A percentile compares a stretch with the other conserved stretches of the same genome.
Evolutionary conservation across 345 rosid genomes (phyloP).

Genomic region (Eucalyptus sideroxylon): DNA sequence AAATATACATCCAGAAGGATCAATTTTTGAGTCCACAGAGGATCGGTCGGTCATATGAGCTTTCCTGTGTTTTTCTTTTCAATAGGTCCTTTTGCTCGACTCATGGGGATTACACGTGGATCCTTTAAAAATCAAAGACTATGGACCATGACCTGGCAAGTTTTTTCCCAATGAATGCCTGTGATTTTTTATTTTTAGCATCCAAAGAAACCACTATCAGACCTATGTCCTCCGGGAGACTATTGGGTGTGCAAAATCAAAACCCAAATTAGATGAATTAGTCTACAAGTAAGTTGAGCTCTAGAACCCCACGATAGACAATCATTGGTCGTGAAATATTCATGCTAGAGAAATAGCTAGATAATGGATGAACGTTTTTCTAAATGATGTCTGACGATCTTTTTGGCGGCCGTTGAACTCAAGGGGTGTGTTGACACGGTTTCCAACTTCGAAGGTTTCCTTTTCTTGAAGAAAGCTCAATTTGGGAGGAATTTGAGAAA

Average conservation of each 20-base stretch:
- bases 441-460: background rate
- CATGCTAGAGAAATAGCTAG: background rate
- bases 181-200: background rate
- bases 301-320: background rate
- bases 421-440: background rate
- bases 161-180: background rate
- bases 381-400: background rate
- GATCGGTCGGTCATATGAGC: background rate
- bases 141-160: background rate
- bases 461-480: background rate
- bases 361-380: background rate
- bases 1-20: background rate
- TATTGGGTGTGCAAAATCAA: background rate
- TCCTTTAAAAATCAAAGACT: background rate
- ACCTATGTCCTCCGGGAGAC: background rate
- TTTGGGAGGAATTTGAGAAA: background rate
- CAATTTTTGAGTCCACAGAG: background rate
- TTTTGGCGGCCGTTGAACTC: background rate
- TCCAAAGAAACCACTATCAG: background rate
- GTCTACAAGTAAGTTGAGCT: background rate
- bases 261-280: background rate
- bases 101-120: background rate
- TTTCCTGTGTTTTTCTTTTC: background rate
- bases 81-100: background rate
- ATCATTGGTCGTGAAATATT: background rate